Evolutionary conservation across 23 red algal species (phyloP).

Genomic region (Gracilaria gracilis): DNA sequence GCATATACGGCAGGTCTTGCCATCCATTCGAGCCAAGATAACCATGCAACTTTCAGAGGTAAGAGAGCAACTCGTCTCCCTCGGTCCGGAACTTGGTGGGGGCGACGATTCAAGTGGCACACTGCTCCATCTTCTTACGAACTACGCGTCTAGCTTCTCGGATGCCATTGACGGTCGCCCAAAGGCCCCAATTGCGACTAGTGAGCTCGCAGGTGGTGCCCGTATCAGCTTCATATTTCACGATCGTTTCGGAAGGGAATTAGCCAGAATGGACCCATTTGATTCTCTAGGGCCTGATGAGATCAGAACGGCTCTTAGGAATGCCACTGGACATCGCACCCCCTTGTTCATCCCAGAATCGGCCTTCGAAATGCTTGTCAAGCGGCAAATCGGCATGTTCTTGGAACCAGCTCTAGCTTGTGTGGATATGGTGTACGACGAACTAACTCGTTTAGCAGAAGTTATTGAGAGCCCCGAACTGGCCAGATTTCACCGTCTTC

Average conservation of each 20-base stretch:
- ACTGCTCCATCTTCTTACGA: slow-evolving; percentile 88
- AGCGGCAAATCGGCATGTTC: slow-evolving; percentile 88
- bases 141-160: slow-evolving; percentile 84
- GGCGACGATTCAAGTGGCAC: slow-evolving; percentile 74
- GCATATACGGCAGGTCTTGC: slow-evolving; percentile 92
- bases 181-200: slow-evolving; percentile 75
- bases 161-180: slow-evolving; percentile 90
- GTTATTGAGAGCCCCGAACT: slow-evolving; percentile 78
- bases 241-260: slow-evolving; percentile 83
- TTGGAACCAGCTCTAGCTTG: slow-evolving; percentile 84
- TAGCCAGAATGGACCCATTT: slow-evolving; percentile 87
- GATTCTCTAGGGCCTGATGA: slow-evolving; percentile 90
- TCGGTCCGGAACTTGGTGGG: slow-evolving; percentile 73
- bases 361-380: slow-evolving; percentile 93
- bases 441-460: slow-evolving; percentile 79
- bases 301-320: slow-evolving; percentile 96
- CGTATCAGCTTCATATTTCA: slow-evolving; percentile 97
- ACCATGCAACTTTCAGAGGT: slow-evolving; percentile 76
- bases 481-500: slow-evolving; percentile 78
- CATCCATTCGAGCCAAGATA: slow-evolving; percentile 83
- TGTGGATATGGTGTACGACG: slow-evolving; percentile 95
- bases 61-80: slow-evolving; percentile 64
- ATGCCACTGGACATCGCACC: slow-evolving; percentile 94
- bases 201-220: slow-evolving; percentile 89
- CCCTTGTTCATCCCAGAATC: slow-evolving; percentile 97